A percentile compares a stretch with the other conserved stretches of the same genome.
These are phyloP conservation scores for Phialocephala sp. DNA, from an alignment of 2,329 filamentous ascomycete genomes.

Conservation along the genomic window DNA sequence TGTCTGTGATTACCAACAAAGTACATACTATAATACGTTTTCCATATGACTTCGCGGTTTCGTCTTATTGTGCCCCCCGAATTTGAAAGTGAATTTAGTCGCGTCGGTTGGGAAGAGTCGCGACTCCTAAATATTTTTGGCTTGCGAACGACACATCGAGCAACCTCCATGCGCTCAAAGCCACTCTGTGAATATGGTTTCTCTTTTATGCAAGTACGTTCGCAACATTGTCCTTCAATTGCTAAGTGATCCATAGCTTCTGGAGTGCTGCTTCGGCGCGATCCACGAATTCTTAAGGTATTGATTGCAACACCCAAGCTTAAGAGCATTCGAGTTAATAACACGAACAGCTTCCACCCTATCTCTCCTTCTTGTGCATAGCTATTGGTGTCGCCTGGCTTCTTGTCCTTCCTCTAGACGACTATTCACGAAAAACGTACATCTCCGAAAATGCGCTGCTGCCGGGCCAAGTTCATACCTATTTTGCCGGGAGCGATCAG, in stretches of 20 bases:
- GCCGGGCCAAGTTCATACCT: constrained; percentile 95
- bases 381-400: constrained; percentile 88
- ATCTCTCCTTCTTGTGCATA: constrained; percentile 85
- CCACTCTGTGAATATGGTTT: constrained; percentile 31
- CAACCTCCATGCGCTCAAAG: not conserved
- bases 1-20: constrained; percentile 7
- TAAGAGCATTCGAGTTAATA: not conserved
- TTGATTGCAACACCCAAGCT: constrained; percentile 9
- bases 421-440: constrained; percentile 91
- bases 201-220: constrained; percentile 36
- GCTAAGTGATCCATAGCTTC: constrained; percentile 48
- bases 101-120: constrained; percentile 26
- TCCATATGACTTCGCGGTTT: not conserved
- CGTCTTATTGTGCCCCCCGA: constrained; percentile 3
- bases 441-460: constrained; percentile 97
- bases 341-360: constrained; percentile 67
- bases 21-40: constrained; percentile 6
- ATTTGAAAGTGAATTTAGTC: constrained; percentile 17
- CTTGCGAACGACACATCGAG: not conserved
- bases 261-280: constrained; percentile 73
- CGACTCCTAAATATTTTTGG: constrained; percentile 18
- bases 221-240: not conserved
- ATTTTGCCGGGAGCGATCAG: constrained; percentile 96
- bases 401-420: constrained; percentile 83
- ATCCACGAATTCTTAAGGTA: constrained; percentile 76